Conservation (phyloP, 805 yeast species). For the Nakazawaea holstii region DNA sequence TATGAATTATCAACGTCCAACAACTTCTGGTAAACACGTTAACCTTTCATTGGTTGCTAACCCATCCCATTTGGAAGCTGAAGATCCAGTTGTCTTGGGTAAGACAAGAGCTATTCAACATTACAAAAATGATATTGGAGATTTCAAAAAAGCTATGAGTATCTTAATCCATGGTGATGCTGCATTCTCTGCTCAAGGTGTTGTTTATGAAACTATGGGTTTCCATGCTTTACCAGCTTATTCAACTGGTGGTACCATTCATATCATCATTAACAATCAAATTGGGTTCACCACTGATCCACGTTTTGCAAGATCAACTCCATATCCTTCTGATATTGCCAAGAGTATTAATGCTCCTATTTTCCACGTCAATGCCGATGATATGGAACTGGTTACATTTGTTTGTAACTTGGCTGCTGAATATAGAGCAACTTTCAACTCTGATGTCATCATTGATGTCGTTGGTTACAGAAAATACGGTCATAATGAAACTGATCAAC, state of each 20-base stretch:
- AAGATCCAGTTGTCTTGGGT: slow-evolving; percentile 98
- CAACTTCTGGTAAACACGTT: slow-evolving; percentile 95
- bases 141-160: slow-evolving; percentile 81
- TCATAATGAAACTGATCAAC: slow-evolving; percentile 99
- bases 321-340: slow-evolving; percentile 96
- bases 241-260: slow-evolving; percentile 98
- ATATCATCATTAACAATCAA: slow-evolving; percentile 94
- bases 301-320: slow-evolving; percentile 93
- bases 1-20: slow-evolving; percentile 98
- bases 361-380: slow-evolving; percentile 99
- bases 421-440: slow-evolving; percentile 95
- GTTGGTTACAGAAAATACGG: slow-evolving; percentile 99
- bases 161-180: slow-evolving; percentile 98
- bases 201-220: slow-evolving; percentile 97
- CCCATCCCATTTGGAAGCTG: slow-evolving; percentile 98
- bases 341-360: slow-evolving; percentile 96
- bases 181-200: slow-evolving; percentile 98
- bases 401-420: slow-evolving; percentile 96
- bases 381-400: slow-evolving; percentile 87
- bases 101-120: slow-evolving; percentile 95
- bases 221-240: slow-evolving; percentile 88
- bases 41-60: slow-evolving; percentile 95
- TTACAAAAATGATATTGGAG: slow-evolving; percentile 81
- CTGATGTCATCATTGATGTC: slow-evolving; percentile 93
- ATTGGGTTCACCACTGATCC: slow-evolving; percentile 99